Evolutionary conservation across 495 filamentous ascomycete species (phyloP), one percentile per base, ranked within the genome.

Genomic region (Daldinia vernicosa): DNA sequence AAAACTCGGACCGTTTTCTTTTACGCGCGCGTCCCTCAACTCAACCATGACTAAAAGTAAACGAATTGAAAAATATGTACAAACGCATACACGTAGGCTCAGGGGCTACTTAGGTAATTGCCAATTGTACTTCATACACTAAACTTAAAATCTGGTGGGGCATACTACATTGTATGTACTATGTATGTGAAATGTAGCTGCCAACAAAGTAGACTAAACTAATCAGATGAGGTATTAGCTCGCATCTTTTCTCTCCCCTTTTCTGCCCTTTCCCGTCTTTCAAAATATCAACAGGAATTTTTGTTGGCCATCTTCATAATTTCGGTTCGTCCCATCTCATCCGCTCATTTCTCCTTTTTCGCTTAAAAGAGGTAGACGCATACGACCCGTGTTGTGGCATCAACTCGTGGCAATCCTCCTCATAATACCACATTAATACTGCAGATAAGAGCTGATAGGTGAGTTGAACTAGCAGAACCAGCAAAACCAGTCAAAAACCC

Each of bases 221-320:
- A 47, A 47, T 19, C 43, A 47, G 43, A 55, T 33, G 22, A 28
- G 63, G 22, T 59, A 40, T 30, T 59, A 53, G 56, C 33, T 54
- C 33, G 9, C 28, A 33, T 28, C 40, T 30, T 8, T 33, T 55
- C 37, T 26, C 39, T 7, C 47, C 28, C 30, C 17, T 59, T 62
- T 63, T 22, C 22, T 24, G 19, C 45, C 45, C 37, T 43, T 52
- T 56, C 37, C 60, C 35, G 7, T 60, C 26, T 0, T 39, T 39
- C 32, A 19, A 50, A 60, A 30, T 22, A 57, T 60, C 59, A 66
- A 71, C 63, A 67, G 60, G 52, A 60, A 30, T 58, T 67, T 57
- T 71, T 71, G 69, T 67, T 71, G 69, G 47, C 69, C 35, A 39
- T 71, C 28, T 56, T 14, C 27, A 54, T 45, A 50, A 54, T 67